Evolutionary conservation across 306 rosid genomes (phyloP).

Genomic region (Sechiopsis laciniata): DNA sequence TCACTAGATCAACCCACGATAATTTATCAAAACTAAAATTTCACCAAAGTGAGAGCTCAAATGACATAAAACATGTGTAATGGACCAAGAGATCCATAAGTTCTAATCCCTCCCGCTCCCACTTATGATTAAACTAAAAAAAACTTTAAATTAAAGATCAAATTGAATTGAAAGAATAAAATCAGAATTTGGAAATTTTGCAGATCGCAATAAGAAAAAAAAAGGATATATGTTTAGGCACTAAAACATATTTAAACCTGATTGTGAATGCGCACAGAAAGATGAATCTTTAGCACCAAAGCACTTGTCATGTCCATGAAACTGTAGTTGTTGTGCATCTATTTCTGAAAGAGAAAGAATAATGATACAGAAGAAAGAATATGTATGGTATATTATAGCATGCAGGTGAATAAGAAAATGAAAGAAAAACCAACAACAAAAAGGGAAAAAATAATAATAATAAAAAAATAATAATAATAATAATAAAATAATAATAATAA

Average conservation of each 20-base stretch:
- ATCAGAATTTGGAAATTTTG: neutral
- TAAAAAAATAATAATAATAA: neutral
- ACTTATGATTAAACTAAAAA: neutral
- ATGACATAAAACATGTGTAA: no score
- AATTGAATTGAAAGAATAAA: conserved; percentile 14
- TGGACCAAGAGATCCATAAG: no score
- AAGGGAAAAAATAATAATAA: neutral
- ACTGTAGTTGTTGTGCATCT: conserved; percentile 8
- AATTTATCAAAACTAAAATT: no score
- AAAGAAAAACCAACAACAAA: conserved; percentile 9
- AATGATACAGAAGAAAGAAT: neutral
- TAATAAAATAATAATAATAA: no score
- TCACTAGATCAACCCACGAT: no score
- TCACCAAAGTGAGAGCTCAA: no score
- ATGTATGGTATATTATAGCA: conserved; percentile 19
- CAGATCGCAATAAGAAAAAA: conserved; percentile 3
- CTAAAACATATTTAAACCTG: conserved; percentile 10
- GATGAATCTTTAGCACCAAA: conserved; percentile 7
- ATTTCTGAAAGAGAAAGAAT: neutral
- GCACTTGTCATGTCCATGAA: conserved; percentile 18
- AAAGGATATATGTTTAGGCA: conserved; percentile 2
- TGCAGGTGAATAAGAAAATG: conserved; percentile 11
- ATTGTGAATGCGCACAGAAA: conserved; percentile 12
- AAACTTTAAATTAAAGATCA: neutral
- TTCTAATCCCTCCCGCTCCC: no score